Base-by-base conservation (phyloP, 1,139 yeast genomes). In the Debaryomycetaceae sp. region DNA sequence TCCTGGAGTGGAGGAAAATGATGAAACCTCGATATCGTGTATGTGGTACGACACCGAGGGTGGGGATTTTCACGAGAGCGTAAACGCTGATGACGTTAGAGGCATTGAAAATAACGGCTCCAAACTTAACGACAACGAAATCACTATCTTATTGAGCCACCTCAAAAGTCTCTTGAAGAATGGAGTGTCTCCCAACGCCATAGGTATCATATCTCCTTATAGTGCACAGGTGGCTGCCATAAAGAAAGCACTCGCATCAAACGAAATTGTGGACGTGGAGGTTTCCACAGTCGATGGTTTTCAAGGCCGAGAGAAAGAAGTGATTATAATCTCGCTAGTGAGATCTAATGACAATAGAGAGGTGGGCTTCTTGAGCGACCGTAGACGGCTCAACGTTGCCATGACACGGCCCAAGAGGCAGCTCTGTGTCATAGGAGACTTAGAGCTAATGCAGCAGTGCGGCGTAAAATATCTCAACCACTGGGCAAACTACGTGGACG, bases 21-120 rank as follows among this genome's bases (percentile, higher is more conserved):
- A 69, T 14, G 70, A 66, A n/a, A 64, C 72, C 1, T 42, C 46
- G 1, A 48, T 52, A 1, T 53, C 60, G 20, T 71, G 76, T 45
- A 68, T 89, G 1, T 91, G 97, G 96, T 83, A 85, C 54, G 98
- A 91, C 57, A 91, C 98, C 0, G 95, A 88, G 62, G 95, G 95
- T n/a, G 96, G 93, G 5, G 88, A 85, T 38, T 87, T 73, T 53
- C 83, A 80, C 1, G 93, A 86, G 51, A 70, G 70, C 46, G 78
- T 80, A 30, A 63, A 70, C 11, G 78, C 72, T 6, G 75, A 70
- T 11, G 56, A 57, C 23, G 56, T 53, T 23, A 70, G 67, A 31
- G 24, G 17, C 11, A 8, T 37, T n/a, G 57, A 57, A 37, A 49
- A 50, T 9, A 48, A 57, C 3, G 69, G 74, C 4, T 84, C 91